phyloP scores from a whole-genome alignment of 2,329 filamentous ascomycete genomes.

The Aureobasidium musti region DNA sequence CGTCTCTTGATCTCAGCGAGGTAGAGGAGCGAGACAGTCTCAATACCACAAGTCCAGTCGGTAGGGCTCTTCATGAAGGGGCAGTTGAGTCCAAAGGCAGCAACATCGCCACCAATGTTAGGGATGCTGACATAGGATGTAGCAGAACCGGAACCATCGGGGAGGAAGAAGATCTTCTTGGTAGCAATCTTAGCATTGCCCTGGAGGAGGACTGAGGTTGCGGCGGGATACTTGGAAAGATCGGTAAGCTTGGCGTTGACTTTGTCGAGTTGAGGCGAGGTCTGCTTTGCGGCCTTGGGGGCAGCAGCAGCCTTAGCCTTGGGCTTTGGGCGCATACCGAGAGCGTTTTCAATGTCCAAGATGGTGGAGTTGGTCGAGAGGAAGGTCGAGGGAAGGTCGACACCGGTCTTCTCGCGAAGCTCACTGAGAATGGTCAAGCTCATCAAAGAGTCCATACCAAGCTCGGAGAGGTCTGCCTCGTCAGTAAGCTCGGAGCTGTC shows the following conservation, averaged over 20 bases:
- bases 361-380: constrained; percentile 63
- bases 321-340: constrained; percentile 57
- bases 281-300: constrained; percentile 37
- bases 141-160: constrained; percentile 60
- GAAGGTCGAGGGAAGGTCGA: constrained; percentile 56
- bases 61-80: constrained; percentile 71
- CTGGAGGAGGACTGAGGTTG: constrained; percentile 59
- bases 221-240: constrained; percentile 49
- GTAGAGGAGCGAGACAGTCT: constrained; percentile 65
- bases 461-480: constrained; percentile 62
- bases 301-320: constrained; percentile 37
- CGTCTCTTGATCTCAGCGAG: constrained; percentile 70
- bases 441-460: constrained; percentile 59
- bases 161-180: constrained; percentile 57
- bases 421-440: constrained; percentile 54
- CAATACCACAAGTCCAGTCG: constrained; percentile 65
- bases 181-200: constrained; percentile 59
- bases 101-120: constrained; percentile 54
- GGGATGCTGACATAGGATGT: constrained; percentile 67
- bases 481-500: constrained; percentile 58
- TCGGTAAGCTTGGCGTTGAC: constrained; percentile 53
- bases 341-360: constrained; percentile 64
- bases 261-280: constrained; percentile 48
- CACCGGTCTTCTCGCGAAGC: constrained; percentile 54
- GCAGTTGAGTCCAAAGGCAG: constrained; percentile 62